Base-by-base conservation (phyloP, 805 yeast species). In the Teunomyces kruisii region DNA sequence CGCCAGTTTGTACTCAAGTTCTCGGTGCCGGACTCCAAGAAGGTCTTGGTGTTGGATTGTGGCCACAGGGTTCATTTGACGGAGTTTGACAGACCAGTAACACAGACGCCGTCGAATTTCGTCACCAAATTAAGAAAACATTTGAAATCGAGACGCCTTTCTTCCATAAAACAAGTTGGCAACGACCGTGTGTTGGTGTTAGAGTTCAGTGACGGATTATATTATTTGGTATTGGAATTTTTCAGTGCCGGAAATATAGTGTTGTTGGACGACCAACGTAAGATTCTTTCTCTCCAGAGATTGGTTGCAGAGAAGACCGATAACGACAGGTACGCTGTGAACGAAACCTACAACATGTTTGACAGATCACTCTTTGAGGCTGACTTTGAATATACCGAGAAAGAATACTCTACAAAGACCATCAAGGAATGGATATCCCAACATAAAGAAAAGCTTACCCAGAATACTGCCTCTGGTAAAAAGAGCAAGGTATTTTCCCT, bases 171-270 rank as follows among this genome's bases (percentile, higher is more conserved):
- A 51, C 96, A 90, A 53, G 79, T 92, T 4, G 84, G 82, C 0
- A 79, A 82, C 56, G 97, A 90, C 59, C 76, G 98, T 62, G 80
- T 88, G n/a, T 70, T 88, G 36, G 96, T 90, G 0, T 64, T 92
- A 37, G 82, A 88, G 48, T 92, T 92, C 65, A 82, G 91, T 37
- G 96, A 88, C 56, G 96, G 96, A 2, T 56, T 79, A 42, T 82
- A 68, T 57, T 84, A 86, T 54, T 68, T 92, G 51, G 96, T 88
- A 0, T 65, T 92, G 43, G 99, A 92, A 64, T 92, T 92, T 57
- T 92, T 91, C 69, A 87, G 97, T 59, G 97, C 97, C 2, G 99
- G 99, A 22, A 92, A 92, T 59, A 79, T 92, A 44, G 70, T 92
- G 14, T 71, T 92, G 15, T 71, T 92, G 49, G 95, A 92, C 62